Evolutionary conservation across 2,329 filamentous ascomycete species (phyloP).

Genomic region (Zymoseptoria pseudotritici): DNA sequence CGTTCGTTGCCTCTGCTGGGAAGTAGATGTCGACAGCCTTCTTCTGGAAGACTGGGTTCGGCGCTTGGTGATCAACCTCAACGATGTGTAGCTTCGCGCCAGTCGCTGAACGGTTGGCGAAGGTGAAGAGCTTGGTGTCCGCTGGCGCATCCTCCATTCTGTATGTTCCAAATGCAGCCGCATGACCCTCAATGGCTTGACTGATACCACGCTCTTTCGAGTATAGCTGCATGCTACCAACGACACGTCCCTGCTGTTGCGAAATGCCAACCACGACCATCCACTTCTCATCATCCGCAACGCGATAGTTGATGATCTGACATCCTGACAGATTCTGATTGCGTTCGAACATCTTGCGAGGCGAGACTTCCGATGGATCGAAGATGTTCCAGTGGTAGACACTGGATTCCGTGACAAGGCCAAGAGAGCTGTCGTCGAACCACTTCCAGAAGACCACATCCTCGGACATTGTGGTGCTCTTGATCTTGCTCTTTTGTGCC

Average conservation of each 20-base stretch:
- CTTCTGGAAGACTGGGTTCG: conserved; percentile 85
- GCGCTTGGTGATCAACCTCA: conserved; percentile 87
- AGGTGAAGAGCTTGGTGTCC: conserved; percentile 93
- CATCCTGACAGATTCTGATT: conserved; percentile 82
- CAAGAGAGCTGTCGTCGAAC: conserved; percentile 83
- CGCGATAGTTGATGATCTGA: conserved; percentile 99
- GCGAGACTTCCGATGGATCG: conserved; percentile 68
- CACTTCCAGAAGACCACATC: conserved; percentile 99
- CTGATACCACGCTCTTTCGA: conserved; percentile 94
- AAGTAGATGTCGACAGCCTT: conserved; percentile 98
- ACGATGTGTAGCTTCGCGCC: conserved; percentile 96
- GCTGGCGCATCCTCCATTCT: conserved; percentile 80
- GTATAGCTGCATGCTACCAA: conserved; percentile 94
- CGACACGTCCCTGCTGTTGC: conserved; percentile 84
- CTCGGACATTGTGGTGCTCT: conserved; percentile 92
- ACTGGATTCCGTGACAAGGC: conserved; percentile 80
- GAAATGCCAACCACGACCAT: conserved; percentile 96
- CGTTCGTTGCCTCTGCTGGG: conserved; percentile 87
- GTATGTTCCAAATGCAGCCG: conserved; percentile 85
- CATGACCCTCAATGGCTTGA: conserved; percentile 95
- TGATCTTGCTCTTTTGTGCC: conserved; percentile 85
- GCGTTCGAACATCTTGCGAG: conserved; percentile 89
- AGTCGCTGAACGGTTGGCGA: conserved; percentile 81
- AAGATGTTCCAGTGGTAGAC: conserved; percentile 99
- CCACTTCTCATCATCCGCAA: conserved; percentile 94